These are phyloP conservation scores for Trametes gibbosa DNA, from an alignment of 768 basidiomycete species.

Conservation along the genomic window DNA sequence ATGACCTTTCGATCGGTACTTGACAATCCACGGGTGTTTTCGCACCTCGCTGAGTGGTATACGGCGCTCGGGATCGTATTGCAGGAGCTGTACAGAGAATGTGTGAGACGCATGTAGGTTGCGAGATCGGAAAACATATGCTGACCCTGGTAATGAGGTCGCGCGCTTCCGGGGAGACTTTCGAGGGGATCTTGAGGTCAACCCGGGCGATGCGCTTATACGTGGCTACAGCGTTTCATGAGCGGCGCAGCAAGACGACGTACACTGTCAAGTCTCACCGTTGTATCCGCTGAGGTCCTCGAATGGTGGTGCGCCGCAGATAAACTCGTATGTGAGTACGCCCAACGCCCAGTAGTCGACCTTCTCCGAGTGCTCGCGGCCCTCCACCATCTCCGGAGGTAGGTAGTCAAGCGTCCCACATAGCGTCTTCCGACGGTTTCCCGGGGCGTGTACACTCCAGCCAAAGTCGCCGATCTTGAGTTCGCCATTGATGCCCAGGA, in stretches of 20 bases:
- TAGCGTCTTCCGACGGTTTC: constrained; percentile 83
- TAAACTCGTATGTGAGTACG: constrained; percentile 94
- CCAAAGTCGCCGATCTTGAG: constrained; percentile 99
- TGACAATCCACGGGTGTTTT: constrained; percentile 84
- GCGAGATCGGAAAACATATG: not conserved
- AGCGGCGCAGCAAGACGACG: constrained; percentile 9
- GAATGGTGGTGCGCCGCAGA: constrained; percentile 82
- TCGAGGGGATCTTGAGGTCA: constrained; percentile 55
- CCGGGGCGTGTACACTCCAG: constrained; percentile 96
- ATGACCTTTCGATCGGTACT: constrained; percentile 52
- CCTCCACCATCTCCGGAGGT: constrained; percentile 98
- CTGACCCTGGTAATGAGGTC: constrained; percentile 45
- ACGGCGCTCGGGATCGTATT: constrained; percentile 75
- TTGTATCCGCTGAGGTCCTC: constrained; percentile 79
- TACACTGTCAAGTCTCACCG: constrained; percentile 45
- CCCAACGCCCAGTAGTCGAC: constrained; percentile 98
- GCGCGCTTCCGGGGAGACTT: constrained; percentile 42
- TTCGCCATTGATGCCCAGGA: constrained; percentile 93
- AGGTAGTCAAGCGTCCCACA: constrained; percentile 97
- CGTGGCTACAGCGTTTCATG: constrained; percentile 54
- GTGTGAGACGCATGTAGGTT: not conserved
- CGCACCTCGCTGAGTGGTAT: constrained; percentile 72
- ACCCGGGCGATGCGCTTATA: constrained; percentile 87
- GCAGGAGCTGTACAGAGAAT: constrained; percentile 60
- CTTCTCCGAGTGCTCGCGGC: constrained; percentile 81